Evolutionary conservation across 441 rosid genomes (phyloP).

Genomic region (Populus hybrid): DNA sequence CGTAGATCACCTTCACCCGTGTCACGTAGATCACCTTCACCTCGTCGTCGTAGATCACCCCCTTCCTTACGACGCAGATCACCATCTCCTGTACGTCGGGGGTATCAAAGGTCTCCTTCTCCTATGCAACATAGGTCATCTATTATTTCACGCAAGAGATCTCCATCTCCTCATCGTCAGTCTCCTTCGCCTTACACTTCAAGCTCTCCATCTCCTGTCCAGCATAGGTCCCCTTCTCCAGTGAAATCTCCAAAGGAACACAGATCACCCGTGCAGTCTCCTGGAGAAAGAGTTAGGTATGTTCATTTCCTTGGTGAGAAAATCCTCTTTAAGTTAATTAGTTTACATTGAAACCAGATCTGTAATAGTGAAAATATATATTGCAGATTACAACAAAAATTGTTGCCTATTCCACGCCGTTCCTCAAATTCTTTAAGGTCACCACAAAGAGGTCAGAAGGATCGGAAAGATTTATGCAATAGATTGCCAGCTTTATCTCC

Average conservation of each 20-base stretch:
- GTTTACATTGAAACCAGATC: neutral
- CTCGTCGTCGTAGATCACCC: constrained; percentile 40
- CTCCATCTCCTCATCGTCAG: constrained; percentile 34
- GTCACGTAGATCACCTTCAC: constrained; percentile 39
- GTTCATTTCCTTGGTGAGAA: neutral
- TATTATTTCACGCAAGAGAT: constrained; percentile 32
- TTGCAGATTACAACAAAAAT: constrained; percentile 26
- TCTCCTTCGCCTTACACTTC: constrained; percentile 42
- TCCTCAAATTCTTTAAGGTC: constrained; percentile 25
- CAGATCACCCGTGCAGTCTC: constrained; percentile 41
- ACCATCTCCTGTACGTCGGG: constrained; percentile 22
- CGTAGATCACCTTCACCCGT: constrained; percentile 39
- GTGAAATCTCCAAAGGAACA: constrained; percentile 30
- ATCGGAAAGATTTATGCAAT: constrained; percentile 20
- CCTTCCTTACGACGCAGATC: constrained; percentile 23
- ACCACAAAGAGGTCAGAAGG: constrained; percentile 19
- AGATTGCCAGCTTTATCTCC: constrained; percentile 26
- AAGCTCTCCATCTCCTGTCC: constrained; percentile 41
- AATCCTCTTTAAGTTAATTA: neutral
- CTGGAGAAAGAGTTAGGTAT: constrained; percentile 53
- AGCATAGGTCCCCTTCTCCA: constrained; percentile 40
- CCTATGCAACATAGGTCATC: constrained; percentile 35
- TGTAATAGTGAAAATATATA: neutral
- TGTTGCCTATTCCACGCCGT: constrained; percentile 20
- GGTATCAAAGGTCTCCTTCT: constrained; percentile 35